Conservation (phyloP, 768 basidiomycete species). For the Leucocoprinus birnbaumii region DNA sequence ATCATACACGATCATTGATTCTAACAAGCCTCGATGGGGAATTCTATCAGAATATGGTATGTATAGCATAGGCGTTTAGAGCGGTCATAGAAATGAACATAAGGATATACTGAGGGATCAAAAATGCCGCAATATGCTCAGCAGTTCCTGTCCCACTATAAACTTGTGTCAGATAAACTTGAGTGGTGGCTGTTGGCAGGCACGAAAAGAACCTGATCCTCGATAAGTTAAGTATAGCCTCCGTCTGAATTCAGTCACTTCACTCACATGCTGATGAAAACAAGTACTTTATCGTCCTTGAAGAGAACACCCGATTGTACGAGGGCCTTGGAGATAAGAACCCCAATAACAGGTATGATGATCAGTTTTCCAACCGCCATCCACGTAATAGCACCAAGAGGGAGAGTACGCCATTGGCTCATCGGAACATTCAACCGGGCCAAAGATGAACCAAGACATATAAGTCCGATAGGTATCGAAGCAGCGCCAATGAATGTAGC, state of each 20-base stretch:
- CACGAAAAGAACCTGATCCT: constrained; percentile 42
- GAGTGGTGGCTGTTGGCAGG: not conserved
- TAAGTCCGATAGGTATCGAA: constrained; percentile 60
- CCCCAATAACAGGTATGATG: constrained; percentile 58
- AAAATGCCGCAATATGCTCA: constrained; percentile 57
- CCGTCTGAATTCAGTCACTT: not conserved
- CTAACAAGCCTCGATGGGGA: too few species aligned
- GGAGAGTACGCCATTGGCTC: constrained; percentile 37
- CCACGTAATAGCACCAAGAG: constrained; percentile 48
- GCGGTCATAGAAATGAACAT: constrained; percentile 52
- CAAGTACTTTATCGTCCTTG: constrained; percentile 52
- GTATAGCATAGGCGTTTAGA: constrained; percentile 43
- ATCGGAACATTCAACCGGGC: constrained; percentile 54
- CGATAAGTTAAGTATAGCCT: constrained; percentile 17
- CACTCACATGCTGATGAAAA: constrained; percentile 68
- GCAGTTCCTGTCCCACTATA: constrained; percentile 65
- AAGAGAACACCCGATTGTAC: constrained; percentile 43
- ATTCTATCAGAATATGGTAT: constrained; percentile 29
- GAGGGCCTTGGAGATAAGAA: constrained; percentile 52
- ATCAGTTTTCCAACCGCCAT: constrained; percentile 55
- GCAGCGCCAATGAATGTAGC: constrained; percentile 59
- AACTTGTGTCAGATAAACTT: constrained; percentile 65
- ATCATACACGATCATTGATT: too few species aligned
- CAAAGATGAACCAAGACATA: constrained; percentile 60
- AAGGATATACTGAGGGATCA: constrained; percentile 59